Evolutionary conservation across 176 grass and related monocot species (phyloP), one percentile per base, ranked within the genome.

Genomic region (Ensete ventricosum): DNA sequence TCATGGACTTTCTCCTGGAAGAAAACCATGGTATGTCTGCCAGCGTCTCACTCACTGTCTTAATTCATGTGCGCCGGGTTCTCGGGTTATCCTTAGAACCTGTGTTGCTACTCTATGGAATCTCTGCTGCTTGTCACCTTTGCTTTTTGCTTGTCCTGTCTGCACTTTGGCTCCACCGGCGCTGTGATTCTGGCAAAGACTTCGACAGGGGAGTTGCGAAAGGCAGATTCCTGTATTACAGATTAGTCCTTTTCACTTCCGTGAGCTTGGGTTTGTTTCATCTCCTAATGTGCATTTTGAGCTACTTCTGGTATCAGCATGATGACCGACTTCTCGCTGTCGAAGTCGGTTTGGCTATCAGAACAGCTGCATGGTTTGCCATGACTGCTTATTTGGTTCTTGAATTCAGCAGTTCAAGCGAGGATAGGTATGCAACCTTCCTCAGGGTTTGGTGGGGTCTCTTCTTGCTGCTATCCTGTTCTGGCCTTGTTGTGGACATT

Each of bases 391-490:
- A 76, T 21, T 64, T 76, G 55, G 58, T 63, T 1, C 43, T 50
- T 14, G 43, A 63, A 14, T 9, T 64, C 4, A 1, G n/a, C 8
- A 6, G 3, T 3, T 76, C 74, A 64, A 63, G 24, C 2, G 55
- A 17, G 17, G n/a, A 76, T 11, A n/a, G 9, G 26, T 76, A 62
- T 62, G 55, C 73, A 2, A 48, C 26, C 8, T 62, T 62, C 55
- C 73, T 76, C 23, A 51, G 55, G 43, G 51, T 76, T 24, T 76
- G 74, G 74, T 76, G 74, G 58, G 17, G 16, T 52, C 9, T 76
- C n/a, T 76, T 76, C 74, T 63, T 76, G 9, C 9, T 76, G n/a
- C 8, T 76, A 20, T 63, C 74, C 6, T 64, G 74, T 23, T 64
- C 58, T n/a, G 11, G 57, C 58, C 74, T 76, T 23, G 10, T 52